Conservation (phyloP, 1,284 basidiomycete genomes). For the Ganoderma boninense region DNA sequence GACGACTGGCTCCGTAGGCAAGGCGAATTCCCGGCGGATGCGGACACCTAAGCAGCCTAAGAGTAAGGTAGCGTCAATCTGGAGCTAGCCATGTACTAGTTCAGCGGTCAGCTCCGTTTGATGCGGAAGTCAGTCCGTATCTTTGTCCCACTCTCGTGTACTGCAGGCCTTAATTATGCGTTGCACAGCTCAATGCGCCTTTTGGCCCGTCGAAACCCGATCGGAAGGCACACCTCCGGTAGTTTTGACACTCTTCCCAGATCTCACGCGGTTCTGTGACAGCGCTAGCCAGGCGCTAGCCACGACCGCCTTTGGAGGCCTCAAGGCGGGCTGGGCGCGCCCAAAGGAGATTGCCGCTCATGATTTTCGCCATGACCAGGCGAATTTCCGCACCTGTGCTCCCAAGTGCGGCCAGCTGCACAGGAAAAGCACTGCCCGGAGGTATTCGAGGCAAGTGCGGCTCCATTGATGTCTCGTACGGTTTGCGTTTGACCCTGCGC, state of each 20-base stretch:
- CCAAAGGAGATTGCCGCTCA: constrained; percentile 26
- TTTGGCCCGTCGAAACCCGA: constrained; percentile 10
- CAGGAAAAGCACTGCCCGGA: neutral
- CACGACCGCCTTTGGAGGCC: neutral
- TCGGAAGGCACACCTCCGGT: constrained; percentile 9
- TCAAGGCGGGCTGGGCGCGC: constrained; percentile 8
- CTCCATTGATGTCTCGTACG: no score
- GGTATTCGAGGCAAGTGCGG: neutral
- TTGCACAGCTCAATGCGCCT: constrained; percentile 4
- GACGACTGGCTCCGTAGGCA: neutral
- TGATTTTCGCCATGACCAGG: constrained; percentile 23
- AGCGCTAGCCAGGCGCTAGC: no score
- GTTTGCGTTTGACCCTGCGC: constrained; percentile 20
- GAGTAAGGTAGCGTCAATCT: neutral
- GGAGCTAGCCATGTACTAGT: neutral
- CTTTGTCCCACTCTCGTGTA: neutral
- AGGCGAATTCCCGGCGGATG: neutral
- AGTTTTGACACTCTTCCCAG: constrained; percentile 9
- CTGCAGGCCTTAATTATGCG: constrained; percentile 6
- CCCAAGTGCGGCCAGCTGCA: neutral
- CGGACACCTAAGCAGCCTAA: neutral
- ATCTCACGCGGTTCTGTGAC: constrained; percentile 1
- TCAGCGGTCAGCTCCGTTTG: neutral
- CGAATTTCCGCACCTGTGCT: neutral
- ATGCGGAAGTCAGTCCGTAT: neutral